phyloP scores from a whole-genome alignment of 2,329 filamentous ascomycete species.

The Monosporascus sp. region DNA sequence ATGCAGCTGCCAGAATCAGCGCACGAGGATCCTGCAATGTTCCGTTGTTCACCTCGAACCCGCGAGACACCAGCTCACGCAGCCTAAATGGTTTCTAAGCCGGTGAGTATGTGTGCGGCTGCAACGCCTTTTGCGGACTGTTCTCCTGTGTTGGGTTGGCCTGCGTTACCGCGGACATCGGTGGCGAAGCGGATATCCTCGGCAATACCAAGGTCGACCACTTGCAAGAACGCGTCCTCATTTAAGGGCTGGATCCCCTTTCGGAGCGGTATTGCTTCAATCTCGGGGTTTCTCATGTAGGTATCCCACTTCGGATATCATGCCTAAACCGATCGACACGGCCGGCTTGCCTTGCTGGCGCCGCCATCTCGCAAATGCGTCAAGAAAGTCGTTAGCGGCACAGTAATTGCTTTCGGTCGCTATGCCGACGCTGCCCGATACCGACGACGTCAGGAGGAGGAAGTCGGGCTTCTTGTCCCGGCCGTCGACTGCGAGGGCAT shows the following conservation, averaged over 20 bases:
- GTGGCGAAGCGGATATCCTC: too few species aligned
- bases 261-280: too few species aligned
- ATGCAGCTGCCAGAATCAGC: constrained; percentile 7
- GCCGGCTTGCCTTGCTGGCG: constrained; percentile 18
- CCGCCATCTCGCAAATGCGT: constrained; percentile 25
- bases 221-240: constrained; percentile 11
- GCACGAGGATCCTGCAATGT: background rate
- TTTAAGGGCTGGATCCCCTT: too few species aligned
- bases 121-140: too few species aligned
- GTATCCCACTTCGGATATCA: constrained; percentile 31
- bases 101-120: constrained; percentile 15
- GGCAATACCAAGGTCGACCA: constrained; percentile 18
- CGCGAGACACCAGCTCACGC: constrained; percentile 7
- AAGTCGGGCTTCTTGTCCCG: constrained; percentile 19
- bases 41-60: constrained; percentile 12
- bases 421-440: constrained; percentile 24
- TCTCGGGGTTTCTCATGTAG: constrained; percentile 25
- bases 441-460: constrained; percentile 24
- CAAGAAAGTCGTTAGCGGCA: constrained; percentile 32
- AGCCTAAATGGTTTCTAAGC: constrained; percentile 10
- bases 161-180: too few species aligned
- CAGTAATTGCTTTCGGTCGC: constrained; percentile 32
- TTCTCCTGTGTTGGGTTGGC: too few species aligned
- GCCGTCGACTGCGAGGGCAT: constrained; percentile 8
- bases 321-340: constrained; percentile 20